Base-by-base conservation (phyloP, 2,329 filamentous ascomycete species). In the Ophioceras dolichostomum region DNA sequence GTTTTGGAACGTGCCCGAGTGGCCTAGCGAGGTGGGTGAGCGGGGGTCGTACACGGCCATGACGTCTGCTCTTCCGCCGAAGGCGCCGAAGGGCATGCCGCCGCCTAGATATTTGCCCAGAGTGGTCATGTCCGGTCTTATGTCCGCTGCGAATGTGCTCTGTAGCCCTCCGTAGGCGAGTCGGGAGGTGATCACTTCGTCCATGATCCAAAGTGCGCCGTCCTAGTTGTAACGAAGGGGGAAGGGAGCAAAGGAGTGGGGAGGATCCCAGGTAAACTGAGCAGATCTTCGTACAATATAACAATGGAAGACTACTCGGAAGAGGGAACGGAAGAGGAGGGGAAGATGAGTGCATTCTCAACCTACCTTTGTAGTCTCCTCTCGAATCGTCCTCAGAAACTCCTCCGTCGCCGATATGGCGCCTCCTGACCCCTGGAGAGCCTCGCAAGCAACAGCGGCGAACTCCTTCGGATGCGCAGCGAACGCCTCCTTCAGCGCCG, bases 151-250 rank as follows among this genome's bases (percentile, higher is more conserved):
- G 0, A 72, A 71, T 0, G 69, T 65, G 42, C 76, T 70, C 1
- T 57, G 60, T 2, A 73, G 52, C 0, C 77, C 75, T 12, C 63
- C 57, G 3, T 55, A 55, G 16, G 60, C 52, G 20, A 82, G 57
- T 2, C 78, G 65, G 4, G 73, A 78, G 0, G 76, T 79, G 67
- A 81, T 78, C 10, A 83, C 78, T 54, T 84, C 79, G 51, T 84
- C 79, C n/a, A 79, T 58, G 31, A 84, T 73, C 42, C 84, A 64
- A 0, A 83, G 44, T 0, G 72, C 70, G 4, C 67, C 68, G 0
- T 60, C 53, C 46, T 64, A 32, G 19, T 38, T 18, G n/a, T n/a
- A n/a, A n/a, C n/a, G n/a, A n/a, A n/a, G n/a, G n/a, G n/a, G n/a
- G n/a, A n/a, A n/a, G n/a, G n/a, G n/a, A n/a, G n/a, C n/a, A n/a